phyloP scores from a whole-genome alignment of 805 yeast genomes.

The Candida silvicultrix region DNA sequence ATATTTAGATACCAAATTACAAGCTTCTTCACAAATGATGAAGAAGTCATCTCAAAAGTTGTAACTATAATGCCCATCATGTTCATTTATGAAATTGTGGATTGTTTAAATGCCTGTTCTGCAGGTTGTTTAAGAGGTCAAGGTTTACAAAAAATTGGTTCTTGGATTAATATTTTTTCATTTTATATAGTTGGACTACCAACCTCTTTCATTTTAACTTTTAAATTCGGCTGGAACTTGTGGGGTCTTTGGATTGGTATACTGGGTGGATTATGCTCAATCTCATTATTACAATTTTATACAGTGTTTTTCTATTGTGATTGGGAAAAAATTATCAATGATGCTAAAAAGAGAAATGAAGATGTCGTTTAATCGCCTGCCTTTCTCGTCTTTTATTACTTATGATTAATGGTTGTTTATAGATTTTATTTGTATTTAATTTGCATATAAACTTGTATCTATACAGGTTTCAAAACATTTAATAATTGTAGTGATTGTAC shows the following conservation, averaged over 20 bases:
- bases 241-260: constrained; percentile 77
- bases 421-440: too few species aligned
- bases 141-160: constrained; percentile 77
- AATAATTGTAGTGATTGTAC: too few species aligned
- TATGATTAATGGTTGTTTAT: too few species aligned
- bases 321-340: constrained; percentile 46
- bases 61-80: constrained; percentile 51
- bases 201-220: constrained; percentile 50
- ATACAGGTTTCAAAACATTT: too few species aligned
- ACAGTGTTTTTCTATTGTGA: constrained; percentile 37
- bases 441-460: too few species aligned
- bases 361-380: constrained; percentile 6
- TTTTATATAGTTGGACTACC: constrained; percentile 77
- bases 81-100: constrained; percentile 64
- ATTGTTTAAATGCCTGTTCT: constrained; percentile 63
- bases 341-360: constrained; percentile 34
- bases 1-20: constrained; percentile 47
- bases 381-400: too few species aligned
- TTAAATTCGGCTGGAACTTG: constrained; percentile 40
- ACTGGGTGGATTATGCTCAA: constrained; percentile 47
- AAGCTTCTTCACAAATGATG: constrained; percentile 53
- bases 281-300: constrained; percentile 44
- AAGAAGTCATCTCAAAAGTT: constrained; percentile 49
- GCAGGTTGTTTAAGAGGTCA: constrained; percentile 85
- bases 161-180: constrained; percentile 56